Evolutionary conservation across 2,329 filamentous ascomycete species (phyloP).

Genomic region (Hypoxylon sp.): DNA sequence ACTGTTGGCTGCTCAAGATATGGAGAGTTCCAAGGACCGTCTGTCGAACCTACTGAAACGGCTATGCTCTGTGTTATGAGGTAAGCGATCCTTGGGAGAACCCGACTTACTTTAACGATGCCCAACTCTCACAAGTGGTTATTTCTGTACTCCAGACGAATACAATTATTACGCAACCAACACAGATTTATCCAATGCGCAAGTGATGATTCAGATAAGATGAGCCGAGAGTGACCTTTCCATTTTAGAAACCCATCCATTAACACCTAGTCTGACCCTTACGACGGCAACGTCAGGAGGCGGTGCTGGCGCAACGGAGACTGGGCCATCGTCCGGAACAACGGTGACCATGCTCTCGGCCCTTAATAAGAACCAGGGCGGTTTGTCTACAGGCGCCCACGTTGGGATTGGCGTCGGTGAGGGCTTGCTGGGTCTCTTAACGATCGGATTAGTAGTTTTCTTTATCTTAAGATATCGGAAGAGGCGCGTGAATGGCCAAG

Average conservation of each 20-base stretch:
- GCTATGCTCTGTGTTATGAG: slow-evolving; percentile 47
- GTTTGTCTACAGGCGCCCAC: slow-evolving; percentile 24
- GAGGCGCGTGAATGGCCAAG: slow-evolving; percentile 10
- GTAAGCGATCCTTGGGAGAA: slow-evolving; percentile 9
- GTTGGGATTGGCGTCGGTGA: slow-evolving; percentile 37
- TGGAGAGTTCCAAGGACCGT: slow-evolving; percentile 40
- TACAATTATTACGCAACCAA: slow-evolving; percentile 43
- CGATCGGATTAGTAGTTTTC: slow-evolving; percentile 17
- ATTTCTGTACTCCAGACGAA: slow-evolving; percentile 33
- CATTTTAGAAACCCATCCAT: slow-evolving; percentile 45
- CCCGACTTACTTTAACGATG: neutral
- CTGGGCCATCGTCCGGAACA: slow-evolving; percentile 5
- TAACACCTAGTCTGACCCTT: slow-evolving; percentile 41
- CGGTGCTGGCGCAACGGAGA: slow-evolving; percentile 7
- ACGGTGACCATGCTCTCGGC: neutral
- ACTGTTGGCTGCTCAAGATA: slow-evolving; percentile 44
- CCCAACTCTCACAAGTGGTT: slow-evolving; percentile 27
- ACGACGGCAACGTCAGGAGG: slow-evolving; percentile 9
- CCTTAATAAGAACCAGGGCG: neutral
- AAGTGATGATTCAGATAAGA: slow-evolving; percentile 48
- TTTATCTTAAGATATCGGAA: slow-evolving; percentile 34
- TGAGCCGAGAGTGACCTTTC: slow-evolving; percentile 45
- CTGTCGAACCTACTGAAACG: slow-evolving; percentile 44
- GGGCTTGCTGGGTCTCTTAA: slow-evolving; percentile 27
- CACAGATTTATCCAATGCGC: slow-evolving; percentile 24